These are phyloP conservation scores for Diaporthe caulivora DNA, from an alignment of 2,329 filamentous ascomycete species.

Conservation along the genomic window DNA sequence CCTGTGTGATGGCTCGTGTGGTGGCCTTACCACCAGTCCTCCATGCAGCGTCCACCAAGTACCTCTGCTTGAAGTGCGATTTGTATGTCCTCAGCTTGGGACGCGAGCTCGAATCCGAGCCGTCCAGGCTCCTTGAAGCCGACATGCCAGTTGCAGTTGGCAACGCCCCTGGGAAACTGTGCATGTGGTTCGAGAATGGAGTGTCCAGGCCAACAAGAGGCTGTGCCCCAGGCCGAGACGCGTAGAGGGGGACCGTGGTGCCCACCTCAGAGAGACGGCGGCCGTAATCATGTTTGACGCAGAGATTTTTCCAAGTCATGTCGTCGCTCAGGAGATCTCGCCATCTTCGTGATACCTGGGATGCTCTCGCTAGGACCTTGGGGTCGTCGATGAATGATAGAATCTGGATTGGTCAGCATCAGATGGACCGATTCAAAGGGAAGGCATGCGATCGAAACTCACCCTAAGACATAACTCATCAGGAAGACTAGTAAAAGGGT, in stretches of 20 bases:
- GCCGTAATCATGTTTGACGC: conserved; percentile 93
- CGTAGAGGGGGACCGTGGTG: conserved; percentile 48
- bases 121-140: conserved; percentile 69
- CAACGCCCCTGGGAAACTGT: conserved; percentile 59
- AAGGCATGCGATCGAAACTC: conserved; percentile 51
- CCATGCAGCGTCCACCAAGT: conserved; percentile 98
- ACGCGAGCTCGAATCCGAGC: conserved; percentile 56
- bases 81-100: conserved; percentile 86
- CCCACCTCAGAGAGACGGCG: conserved; percentile 67
- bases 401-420: conserved; percentile 69
- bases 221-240: conserved; percentile 49
- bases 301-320: conserved; percentile 97
- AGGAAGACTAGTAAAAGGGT: conserved; percentile 91
- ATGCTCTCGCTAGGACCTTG: conserved; percentile 90
- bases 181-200: conserved; percentile 47
- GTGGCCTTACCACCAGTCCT: conserved; percentile 88
- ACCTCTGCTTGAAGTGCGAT: conserved; percentile 97
- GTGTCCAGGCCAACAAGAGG: conserved; percentile 51
- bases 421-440: neutral
- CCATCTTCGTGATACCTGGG: conserved; percentile 97
- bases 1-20: conserved; percentile 90
- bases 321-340: conserved; percentile 94
- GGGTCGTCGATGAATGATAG: conserved; percentile 98
- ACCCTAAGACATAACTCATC: conserved; percentile 93
- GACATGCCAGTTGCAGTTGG: conserved; percentile 52